Conservation (phyloP, 2,329 filamentous ascomycete species). For the Claviceps sorghi region DNA sequence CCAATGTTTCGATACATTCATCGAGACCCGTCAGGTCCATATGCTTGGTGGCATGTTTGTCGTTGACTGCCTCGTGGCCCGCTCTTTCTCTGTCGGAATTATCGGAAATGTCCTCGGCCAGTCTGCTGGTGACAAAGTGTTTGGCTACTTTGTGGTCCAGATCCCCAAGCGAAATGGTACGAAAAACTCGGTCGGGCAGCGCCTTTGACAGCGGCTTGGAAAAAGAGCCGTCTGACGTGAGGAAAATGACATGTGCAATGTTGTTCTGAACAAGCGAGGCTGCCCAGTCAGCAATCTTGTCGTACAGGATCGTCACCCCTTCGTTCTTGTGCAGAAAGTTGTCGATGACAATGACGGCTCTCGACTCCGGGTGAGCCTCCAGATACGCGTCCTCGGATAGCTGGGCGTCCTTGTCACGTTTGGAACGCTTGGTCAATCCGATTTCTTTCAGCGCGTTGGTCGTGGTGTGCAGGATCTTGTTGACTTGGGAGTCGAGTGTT, state of each 20-base stretch:
- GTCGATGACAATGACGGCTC: conserved; percentile 77
- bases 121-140: conserved; percentile 72
- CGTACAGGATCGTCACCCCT: conserved; percentile 50
- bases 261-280: conserved; percentile 74
- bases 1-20: conserved; percentile 64
- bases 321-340: conserved; percentile 77
- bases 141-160: conserved; percentile 76
- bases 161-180: conserved; percentile 72
- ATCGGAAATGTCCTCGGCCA: conserved; percentile 37
- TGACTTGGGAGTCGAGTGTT: conserved; percentile 75
- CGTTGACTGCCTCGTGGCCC: conserved; percentile 6
- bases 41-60: conserved; percentile 10
- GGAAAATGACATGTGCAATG: conserved; percentile 83
- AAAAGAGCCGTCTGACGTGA: conserved; percentile 80
- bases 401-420: conserved; percentile 56
- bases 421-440: conserved; percentile 53
- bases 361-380: conserved; percentile 71
- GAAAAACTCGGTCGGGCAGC: conserved; percentile 81
- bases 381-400: conserved; percentile 75
- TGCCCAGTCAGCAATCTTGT: conserved; percentile 80
- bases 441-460: conserved; percentile 65
- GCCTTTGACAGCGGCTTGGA: conserved; percentile 77
- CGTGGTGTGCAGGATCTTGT: conserved; percentile 79
- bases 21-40: conserved; percentile 57
- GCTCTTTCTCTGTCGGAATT: conserved; percentile 12